A percentile compares a stretch with the other conserved stretches of the same genome.
phyloP scores from a whole-genome alignment of 169 alveolate genomes.

The Cryptosporidium xiaoi region DNA sequence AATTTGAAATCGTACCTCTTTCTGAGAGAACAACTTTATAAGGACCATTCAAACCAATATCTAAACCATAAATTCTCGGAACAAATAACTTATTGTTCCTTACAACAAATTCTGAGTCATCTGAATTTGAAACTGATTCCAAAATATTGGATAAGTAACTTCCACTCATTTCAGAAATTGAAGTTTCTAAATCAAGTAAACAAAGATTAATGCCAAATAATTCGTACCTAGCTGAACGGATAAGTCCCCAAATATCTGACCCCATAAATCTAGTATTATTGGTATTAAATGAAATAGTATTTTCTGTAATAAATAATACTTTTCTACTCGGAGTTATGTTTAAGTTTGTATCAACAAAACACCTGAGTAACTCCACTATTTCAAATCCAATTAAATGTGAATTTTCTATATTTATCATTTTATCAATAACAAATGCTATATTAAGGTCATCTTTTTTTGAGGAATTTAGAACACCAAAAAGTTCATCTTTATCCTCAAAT shows the following conservation, averaged over 20 bases:
- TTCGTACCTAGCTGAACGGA: conserved; percentile 61
- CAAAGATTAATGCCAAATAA: neutral
- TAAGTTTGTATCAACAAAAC: neutral
- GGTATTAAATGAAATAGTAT: conserved; percentile 1
- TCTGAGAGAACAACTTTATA: conserved; percentile 9
- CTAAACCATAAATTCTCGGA: conserved; percentile 11
- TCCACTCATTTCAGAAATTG: neutral
- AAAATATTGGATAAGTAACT: conserved; percentile 8
- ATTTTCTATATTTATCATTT: neutral
- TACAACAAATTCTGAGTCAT: conserved; percentile 35
- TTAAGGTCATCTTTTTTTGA: conserved; percentile 6
- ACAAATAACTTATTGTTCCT: conserved; percentile 16
- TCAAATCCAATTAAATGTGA: conserved; percentile 13
- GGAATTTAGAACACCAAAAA: conserved; percentile 3
- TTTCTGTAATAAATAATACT: conserved; percentile 32
- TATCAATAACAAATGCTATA: conserved; percentile 23
- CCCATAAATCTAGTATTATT: conserved; percentile 12
- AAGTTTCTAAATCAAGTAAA: conserved; percentile 38
- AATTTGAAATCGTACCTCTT: conserved; percentile 72
- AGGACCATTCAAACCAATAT: conserved; percentile 27
- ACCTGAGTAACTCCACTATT: conserved; percentile 4
- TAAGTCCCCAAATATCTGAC: conserved; percentile 68
- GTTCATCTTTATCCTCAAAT: neutral
- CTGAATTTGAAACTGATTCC: neutral
- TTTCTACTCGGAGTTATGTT: neutral